Percentiles rank a stretch among this genome's conserved stretches.
Conservation (phyloP, 31 red algal genomes). For the Porphyra umbilicalis region DNA sequence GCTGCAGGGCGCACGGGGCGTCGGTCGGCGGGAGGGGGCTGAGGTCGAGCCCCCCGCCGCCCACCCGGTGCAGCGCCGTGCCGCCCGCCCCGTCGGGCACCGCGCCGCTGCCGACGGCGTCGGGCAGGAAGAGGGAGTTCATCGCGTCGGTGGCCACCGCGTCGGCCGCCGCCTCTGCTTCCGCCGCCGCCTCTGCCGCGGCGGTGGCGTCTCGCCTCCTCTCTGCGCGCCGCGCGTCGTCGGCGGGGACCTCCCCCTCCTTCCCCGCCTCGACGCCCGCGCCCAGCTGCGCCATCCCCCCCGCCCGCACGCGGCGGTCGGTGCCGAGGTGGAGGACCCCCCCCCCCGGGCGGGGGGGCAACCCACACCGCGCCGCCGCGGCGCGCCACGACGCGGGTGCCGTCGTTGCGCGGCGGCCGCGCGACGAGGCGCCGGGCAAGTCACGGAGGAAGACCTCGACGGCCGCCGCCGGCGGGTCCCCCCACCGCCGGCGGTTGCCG, state of each 20-base stretch:
- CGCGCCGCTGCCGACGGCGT: not conserved
- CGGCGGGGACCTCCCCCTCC: no score
- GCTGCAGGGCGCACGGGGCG: not conserved
- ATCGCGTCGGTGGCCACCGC: not conserved
- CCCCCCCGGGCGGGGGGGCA: not conserved
- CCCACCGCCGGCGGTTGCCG: not conserved
- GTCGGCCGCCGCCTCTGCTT: not conserved
- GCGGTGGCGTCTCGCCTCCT: not conserved
- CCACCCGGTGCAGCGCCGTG: not conserved
- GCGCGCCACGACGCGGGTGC: not conserved
- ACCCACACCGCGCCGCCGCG: not conserved
- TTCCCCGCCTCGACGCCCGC: not conserved
- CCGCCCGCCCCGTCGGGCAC: not conserved
- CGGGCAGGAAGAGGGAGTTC: not conserved
- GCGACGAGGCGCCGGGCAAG: not conserved
- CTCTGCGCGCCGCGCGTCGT: no score
- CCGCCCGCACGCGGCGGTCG: not conserved
- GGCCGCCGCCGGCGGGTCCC: not conserved
- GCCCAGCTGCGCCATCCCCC: not conserved
- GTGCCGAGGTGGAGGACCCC: not conserved
- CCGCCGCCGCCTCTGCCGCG: not conserved
- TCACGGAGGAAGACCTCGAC: not conserved
- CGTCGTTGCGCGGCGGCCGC: not conserved
- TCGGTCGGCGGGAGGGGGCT: not conserved
- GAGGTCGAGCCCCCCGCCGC: not conserved